A percentile compares a stretch with the other conserved stretches of the same genome.
phyloP scores from a whole-genome alignment of 768 basidiomycete genomes.

The Mycena metata region DNA sequence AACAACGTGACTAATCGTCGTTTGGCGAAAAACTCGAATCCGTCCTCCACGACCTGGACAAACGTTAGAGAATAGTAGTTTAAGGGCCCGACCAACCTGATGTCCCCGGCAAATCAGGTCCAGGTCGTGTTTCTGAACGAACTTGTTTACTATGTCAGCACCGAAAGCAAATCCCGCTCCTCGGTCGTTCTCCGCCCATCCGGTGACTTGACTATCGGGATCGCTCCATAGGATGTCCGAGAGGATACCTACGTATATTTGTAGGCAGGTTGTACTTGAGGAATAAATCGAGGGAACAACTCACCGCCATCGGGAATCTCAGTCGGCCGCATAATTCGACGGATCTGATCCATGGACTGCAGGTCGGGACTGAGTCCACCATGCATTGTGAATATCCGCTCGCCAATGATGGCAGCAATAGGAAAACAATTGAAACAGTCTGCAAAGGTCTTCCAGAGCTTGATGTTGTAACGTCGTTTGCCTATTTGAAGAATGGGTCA shows the following conservation, averaged over 20 bases:
- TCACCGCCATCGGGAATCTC: conserved; percentile 98
- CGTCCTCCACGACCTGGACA: conserved; percentile 93
- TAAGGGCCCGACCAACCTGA: conserved; percentile 66
- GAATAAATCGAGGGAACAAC: conserved; percentile 39
- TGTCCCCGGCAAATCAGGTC: conserved; percentile 98
- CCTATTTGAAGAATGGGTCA: conserved; percentile 93
- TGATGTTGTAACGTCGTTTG: conserved; percentile 97
- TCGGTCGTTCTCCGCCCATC: conserved; percentile 99
- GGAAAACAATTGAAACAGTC: conserved; percentile 99
- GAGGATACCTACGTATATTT: conserved; percentile 74
- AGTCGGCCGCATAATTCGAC: conserved; percentile 97
- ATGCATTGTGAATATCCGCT: conserved; percentile 99
- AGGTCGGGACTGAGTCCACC: conserved; percentile 96
- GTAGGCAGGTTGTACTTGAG: neutral
- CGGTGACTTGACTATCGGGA: conserved; percentile 98
- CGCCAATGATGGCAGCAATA: conserved; percentile 99
- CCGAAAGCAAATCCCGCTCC: conserved; percentile 99
- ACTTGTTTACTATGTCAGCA: conserved; percentile 95
- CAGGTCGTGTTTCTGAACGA: conserved; percentile 99
- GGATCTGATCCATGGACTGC: conserved; percentile 99
- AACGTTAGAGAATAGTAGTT: too few relatives aligned
- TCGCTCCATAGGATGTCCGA: conserved; percentile 99
- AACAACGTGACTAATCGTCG: conserved; percentile 98
- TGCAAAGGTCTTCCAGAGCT: conserved; percentile 68
- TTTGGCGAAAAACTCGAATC: conserved; percentile 63